Base-by-base conservation (phyloP, 371 early-diverging fungal genomes). In the Mortierella sp. region DNA sequence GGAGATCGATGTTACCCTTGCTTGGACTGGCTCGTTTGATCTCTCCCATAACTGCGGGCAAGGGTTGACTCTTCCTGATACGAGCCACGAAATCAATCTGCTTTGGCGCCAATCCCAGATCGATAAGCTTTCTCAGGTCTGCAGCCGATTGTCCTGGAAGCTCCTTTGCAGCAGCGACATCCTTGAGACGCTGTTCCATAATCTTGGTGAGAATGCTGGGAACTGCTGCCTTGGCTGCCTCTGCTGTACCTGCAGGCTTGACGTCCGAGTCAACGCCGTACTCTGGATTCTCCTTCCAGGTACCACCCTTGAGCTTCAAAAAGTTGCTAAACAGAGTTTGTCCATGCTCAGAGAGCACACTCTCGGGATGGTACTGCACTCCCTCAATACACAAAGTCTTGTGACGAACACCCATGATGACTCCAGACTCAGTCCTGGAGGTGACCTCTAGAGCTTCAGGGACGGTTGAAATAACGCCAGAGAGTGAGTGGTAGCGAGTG, bases 1-100 rank as follows among this genome's bases (percentile, higher is more conserved):
- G 77, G 28, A 91, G 76, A 69, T 94, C 92, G 67, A 99, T 98
- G 67, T 92, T 88, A 24, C 98, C 98, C 83, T 97, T 98, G 86
- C 96, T 96, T 1, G 99, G 99, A 16, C 97, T 96, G 0, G 99
- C 98, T 62, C 99, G 93, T 87, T 99, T 99, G 84, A 99, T 92
- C 86, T 99, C 99, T 22, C 97, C 98, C 86, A 97, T 86, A 58
- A 99, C 90, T 0, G 98, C 94, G 79, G 92, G 69, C 62, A 79
- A 67, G 15, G 83, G 89, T 22, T 74, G 69, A 21, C 85, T 84
- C 57, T 88, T 85, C 21, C 80, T 85, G 47, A 98, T 70, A 24
- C 96, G 93, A 22, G 85, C 84, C 19, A 87, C 87, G 76, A 98
- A 95, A 79, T 95, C 93, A 58, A 95, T 91, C 63, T 88, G 87